Base-by-base conservation (phyloP, 495 filamentous ascomycete species). In the Lasiosphaeris hirsuta region DNA sequence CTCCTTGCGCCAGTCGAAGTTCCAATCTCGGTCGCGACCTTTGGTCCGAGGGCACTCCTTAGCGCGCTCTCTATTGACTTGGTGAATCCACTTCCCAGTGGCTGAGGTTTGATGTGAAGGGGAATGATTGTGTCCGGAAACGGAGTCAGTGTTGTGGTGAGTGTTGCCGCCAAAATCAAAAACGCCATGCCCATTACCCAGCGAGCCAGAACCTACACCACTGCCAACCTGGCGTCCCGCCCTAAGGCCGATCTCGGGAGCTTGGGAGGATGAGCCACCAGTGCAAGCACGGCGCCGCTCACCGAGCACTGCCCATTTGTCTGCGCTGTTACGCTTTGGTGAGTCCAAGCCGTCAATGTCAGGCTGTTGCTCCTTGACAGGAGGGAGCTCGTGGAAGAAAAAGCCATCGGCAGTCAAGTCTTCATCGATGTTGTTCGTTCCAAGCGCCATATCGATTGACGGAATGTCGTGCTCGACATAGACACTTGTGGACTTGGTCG, bases 221-320 rank as follows among this genome's bases (percentile, higher is more conserved):
- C 63, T 39, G 36, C 65, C 67, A 44, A 69, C 39, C 14, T 68
- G 71, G 46, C 68, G 73, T 34, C 69, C 70, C 39, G 67, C 59
- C 58, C 71, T 75, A 49, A 70, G 79, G 51, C 60, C 68, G 46
- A 70, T 69, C 54, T 78, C 78, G 63, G 72, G 68, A 52, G 63
- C 65, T 52, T 79, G 78, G 39, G 73, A 40, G 13, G 68, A 56
- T 34, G 74, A 66, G 40, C 75, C 76, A 47, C 74, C 73, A 33
- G 84, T 84, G 67, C 77, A 81, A 39, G 84, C 87, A 61, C 90
- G 85, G 39, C 90, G 78, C 63, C 87, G 86, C 57, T 93, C 89
- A 51, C 92, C 92, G 9, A 97, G 76, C 7, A 83, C 86, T 2
- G 88, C 80, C 92, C 92, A 97, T 69, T 93, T 96, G 75, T 97